Conservation (phyloP, 805 yeast genomes). For the Cyberlindnera sargentensis region DNA sequence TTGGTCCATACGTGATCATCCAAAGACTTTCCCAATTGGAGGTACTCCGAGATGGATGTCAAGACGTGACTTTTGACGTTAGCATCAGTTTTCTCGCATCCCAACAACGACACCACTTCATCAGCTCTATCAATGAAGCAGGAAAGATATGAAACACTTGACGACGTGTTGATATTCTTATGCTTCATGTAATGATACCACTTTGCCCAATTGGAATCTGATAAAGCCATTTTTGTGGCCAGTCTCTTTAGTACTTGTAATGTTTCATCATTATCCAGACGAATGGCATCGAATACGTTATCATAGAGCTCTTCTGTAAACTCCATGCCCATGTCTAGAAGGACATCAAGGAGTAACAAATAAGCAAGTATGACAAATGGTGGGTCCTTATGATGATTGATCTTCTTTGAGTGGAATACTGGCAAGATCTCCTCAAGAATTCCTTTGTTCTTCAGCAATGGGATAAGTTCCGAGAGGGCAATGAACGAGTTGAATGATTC, state of each 20-base stretch:
- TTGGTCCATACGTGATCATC: background rate
- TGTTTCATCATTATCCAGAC: constrained; percentile 14
- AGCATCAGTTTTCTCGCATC: constrained; percentile 21
- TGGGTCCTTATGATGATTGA: constrained; percentile 20
- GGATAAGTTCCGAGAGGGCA: constrained; percentile 17
- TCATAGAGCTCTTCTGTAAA: constrained; percentile 5
- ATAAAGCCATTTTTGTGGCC: constrained; percentile 9
- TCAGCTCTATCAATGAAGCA: constrained; percentile 4
- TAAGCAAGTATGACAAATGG: constrained; percentile 19
- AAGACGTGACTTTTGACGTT: constrained; percentile 12
- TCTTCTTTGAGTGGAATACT: constrained; percentile 6
- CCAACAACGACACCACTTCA: constrained; percentile 10
- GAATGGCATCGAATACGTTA: constrained; percentile 18
- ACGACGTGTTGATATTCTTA: constrained; percentile 33
- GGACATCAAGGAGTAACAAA: constrained; percentile 17
- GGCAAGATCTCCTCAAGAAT: constrained; percentile 3
- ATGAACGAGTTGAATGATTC: constrained; percentile 14
- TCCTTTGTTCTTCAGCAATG: constrained; percentile 2
- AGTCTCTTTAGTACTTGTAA: constrained; percentile 3
- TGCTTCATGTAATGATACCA: constrained; percentile 32
- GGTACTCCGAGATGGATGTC: constrained; percentile 12
- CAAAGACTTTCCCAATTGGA: constrained; percentile 3
- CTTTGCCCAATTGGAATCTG: constrained; percentile 14
- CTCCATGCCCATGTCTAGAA: constrained; percentile 2
- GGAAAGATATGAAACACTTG: constrained; percentile 27